Base-by-base conservation (phyloP, 2,329 filamentous ascomycete genomes). In the Phyllosticta citribraziliensis region DNA sequence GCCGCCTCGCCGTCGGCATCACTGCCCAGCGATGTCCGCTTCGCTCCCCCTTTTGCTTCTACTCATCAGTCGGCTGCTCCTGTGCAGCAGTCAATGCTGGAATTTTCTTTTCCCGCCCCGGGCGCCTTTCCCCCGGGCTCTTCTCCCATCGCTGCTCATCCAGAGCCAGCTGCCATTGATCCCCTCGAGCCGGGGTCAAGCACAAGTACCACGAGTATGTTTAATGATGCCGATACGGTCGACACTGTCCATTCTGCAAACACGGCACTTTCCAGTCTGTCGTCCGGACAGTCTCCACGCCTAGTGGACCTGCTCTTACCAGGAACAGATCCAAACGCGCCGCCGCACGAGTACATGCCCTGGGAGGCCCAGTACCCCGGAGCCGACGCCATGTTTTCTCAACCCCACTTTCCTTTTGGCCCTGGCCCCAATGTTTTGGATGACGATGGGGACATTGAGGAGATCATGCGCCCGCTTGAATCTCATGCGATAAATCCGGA, bases 361-460 rank as follows among this genome's bases (percentile, higher is more conserved):
- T 75, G 69, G 61, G 64, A 68, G 9, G 66, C 71, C n/a, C 71
- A 72, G 55, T 70, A 71, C 40, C 61, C 65, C 52, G 40, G 40
- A 47, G 17, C 40, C 40, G 71, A 72, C 52, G 66, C 68, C 8
- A 66, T 74, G 59, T 73, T 73, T 59, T 69, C 70, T 53, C 68
- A 69, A 2, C 65, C 67, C 2, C 65, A 64, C n/a, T 68, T 69
- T 22, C 22, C 22, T 25, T 68, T 70, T 6, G 70, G 67, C 20
- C 35, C 27, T 9, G 68, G 69, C 50, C 65, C 67, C 30, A 66
- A 72, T 11, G 64, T 69, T 24, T 64, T 68, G 52, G 63, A 67
- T 5, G 64, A 74, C 53, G 75, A 79, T 17, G 78, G 82, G 27
- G 79, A 80, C 51, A 73, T 84, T 12, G 82, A 85, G 67, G 82